A percentile compares a stretch with the other conserved stretches of the same genome.
phyloP scores from a whole-genome alignment of 352 stramenopile species.

The Phytophthora fragariaefolia region DNA sequence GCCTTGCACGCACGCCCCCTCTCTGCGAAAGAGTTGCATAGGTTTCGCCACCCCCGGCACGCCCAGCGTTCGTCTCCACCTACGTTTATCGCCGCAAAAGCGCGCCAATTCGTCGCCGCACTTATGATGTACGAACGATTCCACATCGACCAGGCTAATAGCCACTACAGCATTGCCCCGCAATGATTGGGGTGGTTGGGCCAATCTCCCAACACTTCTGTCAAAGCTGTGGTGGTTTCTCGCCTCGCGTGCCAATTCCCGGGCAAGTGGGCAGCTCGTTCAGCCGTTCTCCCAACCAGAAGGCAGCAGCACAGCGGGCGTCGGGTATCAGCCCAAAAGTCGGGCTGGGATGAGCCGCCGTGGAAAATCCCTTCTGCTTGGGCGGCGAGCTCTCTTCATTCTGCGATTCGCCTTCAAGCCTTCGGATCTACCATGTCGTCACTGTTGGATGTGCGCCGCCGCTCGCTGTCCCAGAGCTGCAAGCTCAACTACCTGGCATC shows the following conservation, averaged over 20 bases:
- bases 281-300: not conserved
- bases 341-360: conserved; percentile 7
- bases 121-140: too few species aligned
- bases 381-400: conserved; percentile 20
- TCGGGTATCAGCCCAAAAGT: conserved; percentile 4
- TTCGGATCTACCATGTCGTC: conserved; percentile 24
- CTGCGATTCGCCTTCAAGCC: conserved; percentile 24
- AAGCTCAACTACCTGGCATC: conserved; percentile 22
- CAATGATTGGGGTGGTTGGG: too few species aligned
- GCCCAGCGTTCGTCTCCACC: not conserved
- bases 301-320: not conserved
- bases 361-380: not conserved
- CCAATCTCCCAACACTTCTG: too few species aligned
- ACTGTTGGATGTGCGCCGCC: conserved; percentile 2
- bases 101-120: too few species aligned
- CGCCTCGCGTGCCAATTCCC: too few species aligned
- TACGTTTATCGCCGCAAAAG: not conserved
- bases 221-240: too few species aligned
- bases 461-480: conserved; percentile 20
- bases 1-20: not conserved
- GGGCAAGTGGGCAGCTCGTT: too few species aligned
- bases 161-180: too few species aligned
- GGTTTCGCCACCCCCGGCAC: too few species aligned
- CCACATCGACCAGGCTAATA: too few species aligned
- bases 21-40: not conserved